phyloP scores from a whole-genome alignment of 73 alveolate species.

The Paramecium pentaurelia region DNA sequence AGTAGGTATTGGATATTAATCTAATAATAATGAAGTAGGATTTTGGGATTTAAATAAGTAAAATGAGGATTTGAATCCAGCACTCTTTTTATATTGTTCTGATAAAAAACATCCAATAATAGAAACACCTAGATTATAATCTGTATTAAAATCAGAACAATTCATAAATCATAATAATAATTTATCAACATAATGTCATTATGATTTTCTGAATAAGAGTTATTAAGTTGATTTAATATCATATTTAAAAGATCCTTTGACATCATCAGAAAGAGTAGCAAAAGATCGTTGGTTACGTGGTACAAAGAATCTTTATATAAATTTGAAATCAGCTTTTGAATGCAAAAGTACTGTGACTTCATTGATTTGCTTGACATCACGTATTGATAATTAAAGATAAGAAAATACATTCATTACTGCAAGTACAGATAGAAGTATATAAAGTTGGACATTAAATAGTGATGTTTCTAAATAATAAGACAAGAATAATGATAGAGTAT shows the following conservation, averaged over 20 bases:
- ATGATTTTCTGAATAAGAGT: background rate
- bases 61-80: conserved; percentile 11
- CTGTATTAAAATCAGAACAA: background rate
- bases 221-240: background rate
- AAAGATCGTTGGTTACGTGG: conserved; percentile 1
- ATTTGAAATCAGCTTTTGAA: conserved; percentile 24
- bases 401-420: conserved; percentile 1
- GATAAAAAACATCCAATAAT: background rate
- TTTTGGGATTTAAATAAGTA: conserved; percentile 31
- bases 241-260: conserved; percentile 17
- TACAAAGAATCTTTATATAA: background rate
- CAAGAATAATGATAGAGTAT: background rate
- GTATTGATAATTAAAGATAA: background rate
- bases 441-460: conserved; percentile 1
- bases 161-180: background rate
- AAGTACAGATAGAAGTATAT: background rate
- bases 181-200: background rate
- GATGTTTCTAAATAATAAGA: background rate
- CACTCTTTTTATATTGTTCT: background rate
- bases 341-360: background rate
- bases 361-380: background rate
- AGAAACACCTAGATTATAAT: conserved; percentile 2
- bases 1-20: conserved; percentile 15
- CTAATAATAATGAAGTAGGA: conserved; percentile 38
- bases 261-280: background rate